phyloP scores from a whole-genome alignment of 208 protist species.

The Hexamita inflata region DNA sequence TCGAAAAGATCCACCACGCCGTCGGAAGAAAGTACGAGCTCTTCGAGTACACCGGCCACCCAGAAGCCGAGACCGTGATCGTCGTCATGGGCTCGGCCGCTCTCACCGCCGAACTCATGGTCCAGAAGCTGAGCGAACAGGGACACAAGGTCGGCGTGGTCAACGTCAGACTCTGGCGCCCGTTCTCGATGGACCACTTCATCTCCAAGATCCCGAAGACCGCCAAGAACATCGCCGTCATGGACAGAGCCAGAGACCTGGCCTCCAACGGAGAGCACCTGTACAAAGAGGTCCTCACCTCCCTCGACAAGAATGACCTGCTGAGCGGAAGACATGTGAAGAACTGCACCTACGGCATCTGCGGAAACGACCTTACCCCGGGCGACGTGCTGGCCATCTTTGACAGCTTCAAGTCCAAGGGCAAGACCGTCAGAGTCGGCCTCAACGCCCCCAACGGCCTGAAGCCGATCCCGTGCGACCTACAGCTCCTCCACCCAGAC shows the following conservation, averaged over 20 bases:
- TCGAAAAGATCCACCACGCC: slow-evolving; percentile 43
- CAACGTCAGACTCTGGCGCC: slow-evolving; percentile 54
- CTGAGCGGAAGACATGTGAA: not conserved
- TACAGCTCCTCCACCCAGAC: not conserved
- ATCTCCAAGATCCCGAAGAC: slow-evolving; percentile 46
- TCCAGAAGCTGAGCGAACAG: slow-evolving; percentile 38
- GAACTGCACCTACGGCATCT: slow-evolving; percentile 51
- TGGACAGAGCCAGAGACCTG: slow-evolving; percentile 54
- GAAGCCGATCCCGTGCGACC: no score
- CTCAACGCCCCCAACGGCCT: no score
- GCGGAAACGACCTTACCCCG: slow-evolving; percentile 55
- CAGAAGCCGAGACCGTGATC: slow-evolving; percentile 49
- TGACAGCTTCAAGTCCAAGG: slow-evolving; percentile 18
- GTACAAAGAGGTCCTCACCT: slow-evolving; percentile 52
- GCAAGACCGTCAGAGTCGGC: no score
- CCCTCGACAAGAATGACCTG: not conserved
- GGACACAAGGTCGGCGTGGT: slow-evolving; percentile 55
- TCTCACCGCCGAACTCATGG: slow-evolving; percentile 37
- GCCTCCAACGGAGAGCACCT: slow-evolving; percentile 49
- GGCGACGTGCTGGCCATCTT: slow-evolving; percentile 47
- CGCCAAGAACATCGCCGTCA: slow-evolving; percentile 48
- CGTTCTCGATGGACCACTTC: slow-evolving; percentile 47
- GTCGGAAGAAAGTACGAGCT: slow-evolving; percentile 51
- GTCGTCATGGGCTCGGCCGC: slow-evolving; percentile 47
- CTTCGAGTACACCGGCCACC: slow-evolving; percentile 52